Evolutionary conservation across 2,329 filamentous ascomycete genomes (phyloP), one percentile per base, ranked within the genome.

Genomic region (Aspergillus viridinutans): DNA sequence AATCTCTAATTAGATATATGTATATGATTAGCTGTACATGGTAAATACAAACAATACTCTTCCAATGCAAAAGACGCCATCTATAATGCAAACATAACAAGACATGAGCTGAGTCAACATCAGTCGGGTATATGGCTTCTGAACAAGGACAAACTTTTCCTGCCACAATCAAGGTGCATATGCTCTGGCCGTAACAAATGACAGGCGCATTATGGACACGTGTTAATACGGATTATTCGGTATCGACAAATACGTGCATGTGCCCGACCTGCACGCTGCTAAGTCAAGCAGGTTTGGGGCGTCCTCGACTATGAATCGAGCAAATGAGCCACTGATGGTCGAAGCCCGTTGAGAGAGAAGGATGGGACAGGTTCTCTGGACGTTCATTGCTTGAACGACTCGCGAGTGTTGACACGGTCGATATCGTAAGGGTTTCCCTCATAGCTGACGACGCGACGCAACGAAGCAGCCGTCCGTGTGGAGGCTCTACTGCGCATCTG

Each of bases 391-490:
- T 67, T 62, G 21, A 56, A 61, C 10, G 65, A 68, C 35, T 67
- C 56, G 17, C 61, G 56, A 28, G 65, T 67, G 50, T 68, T 64
- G 17, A 65, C 62, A 51, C 63, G 57, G 45, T 67, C 66, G 21
- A 68, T 52, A 51, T 68, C 64, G 50, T 65, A 68, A 6, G 64
- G 65, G 51, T 67, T 68, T 47, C 64, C 65, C 48, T 68, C 65
- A 38, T 67, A 47, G 43, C 43, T 47, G 23, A 47, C 14, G 63
- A 45, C 64, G 63, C 20, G 59, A 60, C 14, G 62, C 64, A 48
- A 62, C 62, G 43, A 47, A 23, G 20, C 5, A 47, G 21, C 43
- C 10, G 43, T 47, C 43, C 21, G 9, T 7, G 43, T 47, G 43
- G 43, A 47, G 17, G 43, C 43, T 47, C 43, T 47, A 4, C 55